Conservation (phyloP, 768 basidiomycete species). For the Kockovaella imperatae region DNA sequence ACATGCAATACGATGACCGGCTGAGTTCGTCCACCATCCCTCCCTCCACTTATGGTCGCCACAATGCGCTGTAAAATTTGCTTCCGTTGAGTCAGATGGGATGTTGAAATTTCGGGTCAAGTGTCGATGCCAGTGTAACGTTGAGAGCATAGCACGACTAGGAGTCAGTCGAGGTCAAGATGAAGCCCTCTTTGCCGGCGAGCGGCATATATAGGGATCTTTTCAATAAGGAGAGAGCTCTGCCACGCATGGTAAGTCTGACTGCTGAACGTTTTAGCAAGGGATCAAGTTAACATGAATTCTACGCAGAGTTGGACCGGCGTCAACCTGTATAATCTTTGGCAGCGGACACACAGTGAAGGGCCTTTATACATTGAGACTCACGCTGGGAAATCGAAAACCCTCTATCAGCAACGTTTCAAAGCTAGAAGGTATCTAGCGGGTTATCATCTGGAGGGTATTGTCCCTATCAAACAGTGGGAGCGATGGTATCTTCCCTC, state of each 20-base stretch:
- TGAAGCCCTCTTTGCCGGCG: not conserved
- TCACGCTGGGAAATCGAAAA: slow-evolving; percentile 53
- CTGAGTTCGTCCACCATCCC: not conserved
- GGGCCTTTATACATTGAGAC: slow-evolving; percentile 47
- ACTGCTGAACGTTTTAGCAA: not conserved
- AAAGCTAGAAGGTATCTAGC: slow-evolving; percentile 73
- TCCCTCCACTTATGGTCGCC: not conserved
- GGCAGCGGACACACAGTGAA: slow-evolving; percentile 58
- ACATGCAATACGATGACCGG: not conserved
- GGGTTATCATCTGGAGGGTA: slow-evolving; percentile 92
- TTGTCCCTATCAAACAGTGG: slow-evolving; percentile 85
- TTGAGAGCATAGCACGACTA: no score
- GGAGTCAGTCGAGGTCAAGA: no score
- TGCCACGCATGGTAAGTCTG: slow-evolving; percentile 42
- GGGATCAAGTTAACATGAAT: not conserved
- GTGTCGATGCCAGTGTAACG: no score
- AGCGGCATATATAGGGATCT: slow-evolving; percentile 17
- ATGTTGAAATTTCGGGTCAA: not conserved
- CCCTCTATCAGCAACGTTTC: slow-evolving; percentile 90
- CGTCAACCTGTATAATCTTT: slow-evolving; percentile 82
- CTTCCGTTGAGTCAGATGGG: not conserved
- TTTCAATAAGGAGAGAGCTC: slow-evolving; percentile 38
- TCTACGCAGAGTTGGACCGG: slow-evolving; percentile 70
- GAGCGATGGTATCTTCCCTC: slow-evolving; percentile 89
- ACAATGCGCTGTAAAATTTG: not conserved